Base-by-base conservation (phyloP, 306 rosid genomes). In the Fagus sylvatica region DNA sequence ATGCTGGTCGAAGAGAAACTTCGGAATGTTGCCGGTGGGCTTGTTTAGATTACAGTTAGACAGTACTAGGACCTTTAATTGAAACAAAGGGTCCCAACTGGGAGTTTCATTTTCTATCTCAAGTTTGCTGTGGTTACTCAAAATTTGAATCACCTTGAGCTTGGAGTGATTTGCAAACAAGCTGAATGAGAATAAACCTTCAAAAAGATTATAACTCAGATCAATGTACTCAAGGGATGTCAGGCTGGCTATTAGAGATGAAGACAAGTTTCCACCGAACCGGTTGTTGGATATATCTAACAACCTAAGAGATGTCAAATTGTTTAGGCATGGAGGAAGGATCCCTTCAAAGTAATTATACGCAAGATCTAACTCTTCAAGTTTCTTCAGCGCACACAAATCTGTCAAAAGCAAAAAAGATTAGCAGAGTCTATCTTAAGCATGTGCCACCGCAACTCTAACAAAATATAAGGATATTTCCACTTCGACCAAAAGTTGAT, bases 11-110 rank as follows among this genome's bases (percentile, higher is more conserved):
- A 69, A 34, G 28, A 84, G 78, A 56, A 84, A 84, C 30, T 33
- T 75, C 37, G 81, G 81, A 55, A 84, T 6, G 0, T 19, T 1
- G 0, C 34, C 16, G 33, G 80, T 32, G 15, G 13, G 7, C 7
- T n/a, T 57, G 17, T 84, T 80, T 6, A 84, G 15, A 54, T 79
- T 1, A 28, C 46, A 77, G 48, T 1, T 0, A 12, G 9, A 0
- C 10, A 76, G 4, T 42, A 0, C 1, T 12, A 77, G 57, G 17
- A 6, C 2, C 46, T 73, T 68, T 48, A 82, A 74, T 9, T 82
- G 85, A 82, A 82, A 79, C 16, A 77, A 68, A 11, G 84, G 84
- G 15, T 51, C 3, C 84, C 83, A 75, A 33, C 33, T 33, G 30
- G 28, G 1, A 0, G 54, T 43, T 72, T 83, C 84, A 9, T 79